phyloP scores from a whole-genome alignment of 192 early-diverging fungal species.

The Chytriomyces sp. region DNA sequence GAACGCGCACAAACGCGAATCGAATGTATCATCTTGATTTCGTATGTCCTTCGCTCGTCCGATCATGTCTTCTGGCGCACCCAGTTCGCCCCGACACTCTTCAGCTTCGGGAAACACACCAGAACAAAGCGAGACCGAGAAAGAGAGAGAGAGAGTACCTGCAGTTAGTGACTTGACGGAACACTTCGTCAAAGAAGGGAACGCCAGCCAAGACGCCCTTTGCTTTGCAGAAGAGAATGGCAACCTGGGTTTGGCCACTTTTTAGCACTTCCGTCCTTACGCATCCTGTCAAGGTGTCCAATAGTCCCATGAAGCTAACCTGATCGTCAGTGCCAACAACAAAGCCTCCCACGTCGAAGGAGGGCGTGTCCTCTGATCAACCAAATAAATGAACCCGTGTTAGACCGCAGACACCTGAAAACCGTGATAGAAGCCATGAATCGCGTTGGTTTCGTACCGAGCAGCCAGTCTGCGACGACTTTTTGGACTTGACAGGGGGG shows the following conservation, averaged over 20 bases:
- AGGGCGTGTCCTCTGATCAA: slow-evolving; percentile 84
- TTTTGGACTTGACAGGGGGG: slow-evolving; percentile 4
- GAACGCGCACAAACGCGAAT: no score
- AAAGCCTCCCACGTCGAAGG: slow-evolving; percentile 96
- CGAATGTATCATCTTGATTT: no score
- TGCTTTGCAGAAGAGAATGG: slow-evolving; percentile 86
- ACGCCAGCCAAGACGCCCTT: slow-evolving; percentile 88
- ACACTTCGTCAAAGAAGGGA: slow-evolving; percentile 96
- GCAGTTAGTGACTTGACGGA: slow-evolving; percentile 81
- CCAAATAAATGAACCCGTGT: not conserved
- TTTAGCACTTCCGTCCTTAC: not conserved
- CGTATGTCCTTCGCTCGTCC: not conserved
- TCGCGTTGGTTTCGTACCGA: not conserved
- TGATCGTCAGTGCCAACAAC: slow-evolving; percentile 89
- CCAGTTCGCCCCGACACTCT: not conserved
- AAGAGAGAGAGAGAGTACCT: slow-evolving; percentile 66
- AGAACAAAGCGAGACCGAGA: not conserved
- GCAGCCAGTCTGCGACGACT: slow-evolving; percentile 8
- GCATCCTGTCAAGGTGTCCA: not conserved
- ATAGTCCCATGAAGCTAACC: slow-evolving; percentile 5
- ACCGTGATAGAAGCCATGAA: not conserved
- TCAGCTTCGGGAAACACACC: not conserved
- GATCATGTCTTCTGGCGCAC: not conserved
- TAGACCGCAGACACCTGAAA: not conserved
- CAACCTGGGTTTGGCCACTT: slow-evolving; percentile 34